Percentiles rank a stretch among this genome's conserved stretches.
Evolutionary conservation across 1,284 basidiomycete species (phyloP).

Genomic region (Cryptococcus floricola): DNA sequence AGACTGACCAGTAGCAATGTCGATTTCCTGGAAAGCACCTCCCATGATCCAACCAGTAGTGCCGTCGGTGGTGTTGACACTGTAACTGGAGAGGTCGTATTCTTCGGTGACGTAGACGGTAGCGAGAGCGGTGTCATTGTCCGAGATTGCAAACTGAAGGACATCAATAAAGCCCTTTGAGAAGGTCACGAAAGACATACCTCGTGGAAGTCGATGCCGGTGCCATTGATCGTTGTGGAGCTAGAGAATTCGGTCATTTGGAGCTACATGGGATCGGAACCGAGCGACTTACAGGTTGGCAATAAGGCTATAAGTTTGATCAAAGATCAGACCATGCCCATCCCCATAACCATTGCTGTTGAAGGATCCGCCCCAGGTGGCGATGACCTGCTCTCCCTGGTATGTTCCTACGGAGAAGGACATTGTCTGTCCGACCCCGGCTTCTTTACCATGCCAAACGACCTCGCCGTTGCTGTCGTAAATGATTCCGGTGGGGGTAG

Average conservation of each 20-base stretch:
- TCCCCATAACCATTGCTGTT: slow-evolving; percentile 23
- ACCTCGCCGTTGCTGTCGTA: slow-evolving; percentile 29
- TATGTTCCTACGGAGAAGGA: slow-evolving; percentile 20
- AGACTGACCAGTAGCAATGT: slow-evolving; percentile 30
- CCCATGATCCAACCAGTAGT: slow-evolving; percentile 27
- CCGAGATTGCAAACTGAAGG: slow-evolving; percentile 31
- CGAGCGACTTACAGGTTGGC: slow-evolving; percentile 20
- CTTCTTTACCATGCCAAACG: slow-evolving; percentile 29
- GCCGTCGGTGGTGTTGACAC: slow-evolving; percentile 14
- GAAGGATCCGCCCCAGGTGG: slow-evolving; percentile 29
- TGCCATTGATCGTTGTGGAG: slow-evolving; percentile 12
- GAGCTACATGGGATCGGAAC: not conserved
- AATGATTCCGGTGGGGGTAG: slow-evolving; percentile 20
- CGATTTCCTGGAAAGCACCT: slow-evolving; percentile 37
- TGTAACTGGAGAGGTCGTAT: slow-evolving; percentile 24
- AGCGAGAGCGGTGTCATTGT: slow-evolving; percentile 37
- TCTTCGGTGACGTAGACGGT: slow-evolving; percentile 25
- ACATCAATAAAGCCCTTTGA: not conserved
- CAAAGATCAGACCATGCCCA: slow-evolving; percentile 24
- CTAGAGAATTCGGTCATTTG: not conserved
- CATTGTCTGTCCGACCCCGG: slow-evolving; percentile 33
- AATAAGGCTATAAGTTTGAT: slow-evolving; percentile 27
- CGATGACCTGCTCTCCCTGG: slow-evolving; percentile 23
- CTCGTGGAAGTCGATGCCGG: slow-evolving; percentile 27
- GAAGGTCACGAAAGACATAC: slow-evolving; percentile 1